Conservation (phyloP, 2,329 filamentous ascomycete species). For the Teratosphaeria nubilosa region DNA sequence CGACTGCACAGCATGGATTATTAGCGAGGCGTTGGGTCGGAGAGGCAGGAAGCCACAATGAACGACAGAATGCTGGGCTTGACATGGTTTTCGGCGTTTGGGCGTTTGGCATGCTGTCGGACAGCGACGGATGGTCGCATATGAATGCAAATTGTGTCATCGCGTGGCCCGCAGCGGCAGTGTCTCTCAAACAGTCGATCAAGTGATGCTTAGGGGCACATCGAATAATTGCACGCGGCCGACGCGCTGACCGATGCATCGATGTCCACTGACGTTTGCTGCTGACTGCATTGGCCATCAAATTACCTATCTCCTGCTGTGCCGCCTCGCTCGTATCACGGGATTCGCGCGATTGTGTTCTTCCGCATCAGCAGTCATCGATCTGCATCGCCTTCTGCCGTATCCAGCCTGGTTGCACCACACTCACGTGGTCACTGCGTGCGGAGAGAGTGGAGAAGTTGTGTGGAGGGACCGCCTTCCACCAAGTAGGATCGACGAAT, state of each 20-base stretch:
- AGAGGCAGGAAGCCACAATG: background rate
- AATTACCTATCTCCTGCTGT: background rate
- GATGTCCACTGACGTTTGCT: background rate
- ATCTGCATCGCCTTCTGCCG: slow-evolving; percentile 1
- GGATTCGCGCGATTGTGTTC: slow-evolving; percentile 10
- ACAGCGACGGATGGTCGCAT: background rate
- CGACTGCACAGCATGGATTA: background rate
- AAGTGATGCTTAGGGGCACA: no score
- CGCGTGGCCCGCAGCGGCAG: background rate
- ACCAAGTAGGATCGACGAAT: background rate
- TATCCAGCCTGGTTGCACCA: background rate
- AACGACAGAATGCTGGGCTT: background rate
- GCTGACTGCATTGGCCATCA: background rate
- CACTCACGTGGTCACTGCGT: background rate
- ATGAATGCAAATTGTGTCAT: background rate
- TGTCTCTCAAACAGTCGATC: no score
- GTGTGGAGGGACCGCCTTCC: background rate
- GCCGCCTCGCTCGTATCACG: slow-evolving; percentile 6
- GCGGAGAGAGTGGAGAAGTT: background rate
- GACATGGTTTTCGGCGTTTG: background rate
- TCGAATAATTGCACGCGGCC: no score
- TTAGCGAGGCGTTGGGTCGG: background rate
- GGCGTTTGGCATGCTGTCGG: background rate
- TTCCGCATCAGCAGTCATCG: slow-evolving; percentile 5
- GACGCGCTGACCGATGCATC: no score